phyloP scores from a whole-genome alignment of 116 monocot genomes.

The Dioscorea cayenensis region DNA sequence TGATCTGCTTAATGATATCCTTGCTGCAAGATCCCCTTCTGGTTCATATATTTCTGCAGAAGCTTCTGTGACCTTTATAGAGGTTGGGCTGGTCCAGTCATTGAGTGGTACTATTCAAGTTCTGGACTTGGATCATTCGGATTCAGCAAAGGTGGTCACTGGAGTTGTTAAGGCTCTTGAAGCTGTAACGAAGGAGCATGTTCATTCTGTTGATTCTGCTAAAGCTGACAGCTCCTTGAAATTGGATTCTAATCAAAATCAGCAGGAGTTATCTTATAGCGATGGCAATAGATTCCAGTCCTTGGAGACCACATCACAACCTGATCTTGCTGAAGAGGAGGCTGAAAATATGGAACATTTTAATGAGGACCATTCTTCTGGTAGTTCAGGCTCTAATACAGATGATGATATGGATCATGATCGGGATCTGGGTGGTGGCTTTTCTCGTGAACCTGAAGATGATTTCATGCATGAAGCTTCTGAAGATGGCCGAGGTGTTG shows the following conservation, averaged over 20 bases:
- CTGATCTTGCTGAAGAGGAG: constrained; percentile 43
- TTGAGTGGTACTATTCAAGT: constrained; percentile 62
- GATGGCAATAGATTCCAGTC: constrained; percentile 47
- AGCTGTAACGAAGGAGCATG: constrained; percentile 84
- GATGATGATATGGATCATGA: constrained; percentile 98
- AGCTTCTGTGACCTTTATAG: constrained; percentile 87
- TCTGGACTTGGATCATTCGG: constrained; percentile 87
- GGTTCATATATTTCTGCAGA: constrained; percentile 82
- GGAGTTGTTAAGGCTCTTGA: constrained; percentile 87
- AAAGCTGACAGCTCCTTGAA: constrained; percentile 56
- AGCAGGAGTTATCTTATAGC: constrained; percentile 26
- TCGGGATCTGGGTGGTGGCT: constrained; percentile 52
- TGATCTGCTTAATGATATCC: constrained; percentile 93
- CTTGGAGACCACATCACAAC: constrained; percentile 62
- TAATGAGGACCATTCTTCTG: constrained; percentile 48
- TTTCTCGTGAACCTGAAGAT: constrained; percentile 63
- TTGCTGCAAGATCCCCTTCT: constrained; percentile 77
- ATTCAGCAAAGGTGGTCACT: constrained; percentile 77
- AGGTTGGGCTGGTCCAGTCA: constrained; percentile 79
- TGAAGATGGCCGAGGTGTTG: constrained; percentile 58
- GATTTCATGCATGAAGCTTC: constrained; percentile 88
- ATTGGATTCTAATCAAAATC: constrained; percentile 46
- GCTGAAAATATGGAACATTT: constrained; percentile 61
- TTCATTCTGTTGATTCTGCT: constrained; percentile 63
- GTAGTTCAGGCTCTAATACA: constrained; percentile 54